Base-by-base conservation (phyloP, 257 asterid genomes). In the Przewalskia tangutica region DNA sequence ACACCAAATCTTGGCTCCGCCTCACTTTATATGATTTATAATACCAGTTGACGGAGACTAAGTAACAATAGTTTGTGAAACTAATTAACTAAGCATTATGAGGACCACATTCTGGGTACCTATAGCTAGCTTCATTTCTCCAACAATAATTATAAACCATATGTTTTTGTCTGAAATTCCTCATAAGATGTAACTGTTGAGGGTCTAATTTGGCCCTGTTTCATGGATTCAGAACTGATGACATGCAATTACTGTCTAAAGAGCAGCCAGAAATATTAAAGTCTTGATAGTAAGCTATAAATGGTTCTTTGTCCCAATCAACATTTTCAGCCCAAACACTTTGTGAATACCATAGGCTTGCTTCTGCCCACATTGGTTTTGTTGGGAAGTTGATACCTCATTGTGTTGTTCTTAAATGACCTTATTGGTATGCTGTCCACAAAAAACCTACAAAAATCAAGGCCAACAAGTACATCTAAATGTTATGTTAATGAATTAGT, bases 251-350 rank as follows among this genome's bases (percentile, higher is more conserved):
- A 73, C 40, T 23, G 3, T 14, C 46, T 38, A 38, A 14, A 66
- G 86, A 66, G n/a, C 87, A 82, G 0, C 79, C 83, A 38, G 83
- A 32, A 36, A 84, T 48, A 1, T 34, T 6, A 13, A 84, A 84
- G 16, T 77, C 77, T 48, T 40, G 42, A 66, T 10, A 84, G 8
- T 70, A 27, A 23, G 80, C 81, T 9, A 12, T 2, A 66, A 78
- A 78, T 2, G 85, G 85, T n/a, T 62, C 83, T 5, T 14, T 27
- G 62, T 66, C 13, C 85, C 85, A 83, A 14, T 83, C 34, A 36
- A 78, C 59, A 42, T 1, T 13, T 67, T 65, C 40, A n/a, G 73
- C 85, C 85, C 34, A 63, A 65, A 1, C 54, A 51, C 46, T 38
- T 3, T 83, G 53, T 66, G 80, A 81, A 16, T 54, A 8, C 85